Percentiles rank a stretch among this genome's conserved stretches.
phyloP scores from a whole-genome alignment of 1,284 basidiomycete genomes.

The Coniophora puteana region DNA sequence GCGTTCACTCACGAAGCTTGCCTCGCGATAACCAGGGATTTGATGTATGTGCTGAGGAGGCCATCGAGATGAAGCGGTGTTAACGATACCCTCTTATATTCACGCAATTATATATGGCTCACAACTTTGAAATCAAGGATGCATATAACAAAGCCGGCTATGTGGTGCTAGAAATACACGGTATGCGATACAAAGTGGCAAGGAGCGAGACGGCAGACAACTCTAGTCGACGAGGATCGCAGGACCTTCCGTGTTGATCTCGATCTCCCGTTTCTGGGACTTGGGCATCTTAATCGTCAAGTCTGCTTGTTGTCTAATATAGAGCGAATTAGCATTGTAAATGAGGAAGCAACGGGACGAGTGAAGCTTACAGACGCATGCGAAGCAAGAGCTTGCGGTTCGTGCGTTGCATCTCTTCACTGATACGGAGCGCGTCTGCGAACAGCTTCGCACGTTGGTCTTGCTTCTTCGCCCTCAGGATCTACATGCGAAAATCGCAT shows the following conservation, averaged over 20 bases:
- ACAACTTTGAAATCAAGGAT: no score
- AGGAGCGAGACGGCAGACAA: background rate
- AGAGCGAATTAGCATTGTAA: conserved; percentile 9
- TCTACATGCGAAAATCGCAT: conserved; percentile 33
- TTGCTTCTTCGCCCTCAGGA: conserved; percentile 69
- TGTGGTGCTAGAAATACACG: background rate
- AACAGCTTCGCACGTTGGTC: conserved; percentile 75
- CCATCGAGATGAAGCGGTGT: no score
- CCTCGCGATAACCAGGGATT: no score
- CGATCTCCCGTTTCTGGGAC: conserved; percentile 21
- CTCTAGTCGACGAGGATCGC: background rate
- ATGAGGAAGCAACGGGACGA: conserved; percentile 1
- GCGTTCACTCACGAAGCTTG: no score
- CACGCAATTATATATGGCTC: no score
- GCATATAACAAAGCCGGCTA: no score
- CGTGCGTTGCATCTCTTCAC: conserved; percentile 61
- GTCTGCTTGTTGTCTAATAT: conserved; percentile 64
- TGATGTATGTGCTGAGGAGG: no score
- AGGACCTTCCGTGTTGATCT: no score
- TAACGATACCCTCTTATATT: no score
- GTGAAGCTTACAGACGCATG: conserved; percentile 61
- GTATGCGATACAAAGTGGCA: background rate
- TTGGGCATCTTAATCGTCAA: conserved; percentile 49
- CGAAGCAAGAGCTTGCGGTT: conserved; percentile 74
- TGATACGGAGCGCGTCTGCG: conserved; percentile 67